Evolutionary conservation across 371 early-diverging fungal species (phyloP), one percentile per base, ranked within the genome.

Genomic region (Syncephalis fuscata): DNA sequence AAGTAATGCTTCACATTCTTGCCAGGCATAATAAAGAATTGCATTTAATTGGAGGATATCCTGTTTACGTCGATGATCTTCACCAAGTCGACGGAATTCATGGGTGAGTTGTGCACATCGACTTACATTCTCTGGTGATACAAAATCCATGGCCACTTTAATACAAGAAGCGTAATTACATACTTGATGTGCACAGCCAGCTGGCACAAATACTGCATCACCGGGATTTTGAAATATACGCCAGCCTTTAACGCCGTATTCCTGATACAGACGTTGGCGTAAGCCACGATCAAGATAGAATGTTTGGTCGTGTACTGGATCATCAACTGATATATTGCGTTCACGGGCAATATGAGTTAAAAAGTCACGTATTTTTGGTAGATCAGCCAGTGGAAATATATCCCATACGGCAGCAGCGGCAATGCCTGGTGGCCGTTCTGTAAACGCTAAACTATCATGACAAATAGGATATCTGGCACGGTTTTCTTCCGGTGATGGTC

Each of bases 121-220:
- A 8, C 10, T 17, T 32, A 46, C 43, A 14, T 50, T 66, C 51
- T 83, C 83, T 0, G 82, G 80, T n/a, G 75, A 72, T 1, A 82
- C 71, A 67, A 81, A 84, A 50, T 78, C 82, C 46, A 73, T 64
- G 1, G 80, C 80, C 21, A 75, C 61, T 50, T 80, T 76, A 52
- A 84, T 66, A 7, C 76, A 71, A 24, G 61, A 65, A 14, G 62
- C 59, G 27, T 75, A 63, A 53, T 78, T 84, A 43, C 67, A 62
- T 2, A 81, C 87, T 59, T 86, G 87, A 48, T 81, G 78, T 0
- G 80, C 73, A 36, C 76, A 74, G 1, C 87, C 87, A 0, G 82
- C 83, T 0, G 84, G 87, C 1, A 86, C 69, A 64, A 76, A 77
- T 7, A 87, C 73, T 0, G 80, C 74, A 50, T 84, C 82, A 10